Base-by-base conservation (phyloP, 148 eudicot species). In the Chenopodium berlandieri region DNA sequence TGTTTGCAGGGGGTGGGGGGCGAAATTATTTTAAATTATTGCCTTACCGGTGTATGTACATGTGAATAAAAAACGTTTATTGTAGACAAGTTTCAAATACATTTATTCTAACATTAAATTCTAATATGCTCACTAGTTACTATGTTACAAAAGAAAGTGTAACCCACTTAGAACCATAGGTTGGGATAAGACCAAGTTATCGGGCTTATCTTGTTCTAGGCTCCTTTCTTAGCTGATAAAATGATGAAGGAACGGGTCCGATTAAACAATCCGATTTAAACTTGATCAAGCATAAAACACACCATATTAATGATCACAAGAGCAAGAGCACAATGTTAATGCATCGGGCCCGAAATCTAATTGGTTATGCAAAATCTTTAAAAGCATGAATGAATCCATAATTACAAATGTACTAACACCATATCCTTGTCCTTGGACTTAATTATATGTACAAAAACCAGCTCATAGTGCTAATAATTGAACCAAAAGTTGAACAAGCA, bases 401-500 rank as follows among this genome's bases (percentile, higher is more conserved):
- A 80, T 72, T 54, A 6, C 65, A 60, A 71, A 44, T 68, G 79
- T 74, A 75, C n/a, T 37, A 79, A 23, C 73, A 70, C 67, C 52
- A 69, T 79, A 80, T 75, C 40, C 22, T 30, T 70, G 75, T 70
- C 40, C 22, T 30, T 70, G 71, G 80, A 69, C 77, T 81, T 69
- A 58, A 63, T 44, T 54, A 31, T 71, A 9, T 80, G 83, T 75
- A 80, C 16, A 48, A 46, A 71, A 32, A 81, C 32, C 86, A 84
- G 86, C 86, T 84, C 86, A 84, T 76, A 76, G 27, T 40, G 77
- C 40, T 72, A 81, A 84, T 84, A 81, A 84, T 84, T 84, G 84
- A 56, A 65, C 73, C 12, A 20, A 77, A 81, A 52, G 22, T 52
- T 62, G 44, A 58, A 83, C 40, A 75, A 73, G 62, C 14, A 56